These are phyloP conservation scores for Fusarium tuaranense DNA, from an alignment of 2,329 filamentous ascomycete species.

Conservation along the genomic window DNA sequence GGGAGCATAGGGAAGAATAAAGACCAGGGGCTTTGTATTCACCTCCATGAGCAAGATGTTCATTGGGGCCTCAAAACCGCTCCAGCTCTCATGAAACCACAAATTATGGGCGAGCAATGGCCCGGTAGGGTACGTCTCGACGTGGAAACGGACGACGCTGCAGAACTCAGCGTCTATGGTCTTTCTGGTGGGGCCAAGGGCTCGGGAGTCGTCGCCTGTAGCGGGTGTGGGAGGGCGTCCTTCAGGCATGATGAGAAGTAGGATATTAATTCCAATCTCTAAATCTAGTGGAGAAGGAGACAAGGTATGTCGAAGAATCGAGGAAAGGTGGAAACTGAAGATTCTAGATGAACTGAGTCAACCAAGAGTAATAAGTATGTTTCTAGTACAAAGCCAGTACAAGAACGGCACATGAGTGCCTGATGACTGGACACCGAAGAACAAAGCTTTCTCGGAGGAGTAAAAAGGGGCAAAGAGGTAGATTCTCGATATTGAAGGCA, in stretches of 20 bases:
- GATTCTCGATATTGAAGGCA: background rate
- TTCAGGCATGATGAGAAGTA: background rate
- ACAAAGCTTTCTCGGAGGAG: background rate
- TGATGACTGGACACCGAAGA: background rate
- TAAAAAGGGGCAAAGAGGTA: background rate
- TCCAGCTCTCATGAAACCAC: background rate
- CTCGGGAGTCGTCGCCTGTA: background rate
- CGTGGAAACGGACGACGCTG: background rate
- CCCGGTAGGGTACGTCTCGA: background rate
- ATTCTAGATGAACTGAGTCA: background rate
- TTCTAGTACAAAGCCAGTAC: background rate
- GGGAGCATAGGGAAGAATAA: background rate
- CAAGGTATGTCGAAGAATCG: background rate
- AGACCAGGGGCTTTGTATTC: background rate
- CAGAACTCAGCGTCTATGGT: background rate
- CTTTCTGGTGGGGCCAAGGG: background rate
- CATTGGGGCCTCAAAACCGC: background rate
- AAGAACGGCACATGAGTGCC: background rate
- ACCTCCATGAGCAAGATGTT: background rate
- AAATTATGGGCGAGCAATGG: background rate
- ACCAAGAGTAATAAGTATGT: background rate
- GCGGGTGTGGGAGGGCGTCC: background rate
- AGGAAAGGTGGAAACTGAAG: background rate
- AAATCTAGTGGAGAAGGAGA: background rate
- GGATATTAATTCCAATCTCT: background rate